Conservation (phyloP, 1,139 yeast genomes). For the Waltiozyma sp. region DNA sequence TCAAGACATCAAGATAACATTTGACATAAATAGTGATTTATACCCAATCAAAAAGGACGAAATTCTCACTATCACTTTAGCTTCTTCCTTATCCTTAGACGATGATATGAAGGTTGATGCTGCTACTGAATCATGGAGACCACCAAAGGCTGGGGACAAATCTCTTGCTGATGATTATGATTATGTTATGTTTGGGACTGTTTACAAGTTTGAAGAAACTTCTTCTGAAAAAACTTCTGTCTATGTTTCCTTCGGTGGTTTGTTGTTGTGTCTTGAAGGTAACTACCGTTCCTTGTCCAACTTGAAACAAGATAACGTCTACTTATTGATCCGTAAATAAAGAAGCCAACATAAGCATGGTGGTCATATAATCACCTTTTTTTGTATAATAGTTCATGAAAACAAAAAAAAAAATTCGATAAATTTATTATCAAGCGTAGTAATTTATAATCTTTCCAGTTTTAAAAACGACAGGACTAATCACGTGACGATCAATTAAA, state of each 20-base stretch:
- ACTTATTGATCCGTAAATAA: constrained; percentile 65
- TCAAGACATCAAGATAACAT: constrained; percentile 70
- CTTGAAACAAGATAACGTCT: constrained; percentile 90
- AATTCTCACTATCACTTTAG: constrained; percentile 79
- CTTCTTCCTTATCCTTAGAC: constrained; percentile 55
- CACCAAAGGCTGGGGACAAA: constrained; percentile 74
- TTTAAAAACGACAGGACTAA: too few species aligned
- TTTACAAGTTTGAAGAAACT: constrained; percentile 91
- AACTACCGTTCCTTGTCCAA: constrained; percentile 80
- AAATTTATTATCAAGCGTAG: too few species aligned
- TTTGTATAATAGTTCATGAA: neutral
- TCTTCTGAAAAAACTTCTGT: constrained; percentile 62
- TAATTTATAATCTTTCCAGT: too few species aligned
- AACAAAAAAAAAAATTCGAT: neutral
- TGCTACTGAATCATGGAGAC: constrained; percentile 72
- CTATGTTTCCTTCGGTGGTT: constrained; percentile 92
- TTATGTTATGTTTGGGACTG: constrained; percentile 97
- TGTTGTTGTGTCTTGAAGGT: constrained; percentile 89
- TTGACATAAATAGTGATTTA: constrained; percentile 87
- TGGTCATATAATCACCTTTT: neutral
- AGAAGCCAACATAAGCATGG: neutral
- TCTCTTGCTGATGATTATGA: constrained; percentile 94
- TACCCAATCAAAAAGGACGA: constrained; percentile 77
- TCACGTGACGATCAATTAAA: too few species aligned
- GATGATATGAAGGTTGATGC: constrained; percentile 26